Evolutionary conservation across 1,139 yeast species (phyloP).

Genomic region (Geotrichum histeridarum): DNA sequence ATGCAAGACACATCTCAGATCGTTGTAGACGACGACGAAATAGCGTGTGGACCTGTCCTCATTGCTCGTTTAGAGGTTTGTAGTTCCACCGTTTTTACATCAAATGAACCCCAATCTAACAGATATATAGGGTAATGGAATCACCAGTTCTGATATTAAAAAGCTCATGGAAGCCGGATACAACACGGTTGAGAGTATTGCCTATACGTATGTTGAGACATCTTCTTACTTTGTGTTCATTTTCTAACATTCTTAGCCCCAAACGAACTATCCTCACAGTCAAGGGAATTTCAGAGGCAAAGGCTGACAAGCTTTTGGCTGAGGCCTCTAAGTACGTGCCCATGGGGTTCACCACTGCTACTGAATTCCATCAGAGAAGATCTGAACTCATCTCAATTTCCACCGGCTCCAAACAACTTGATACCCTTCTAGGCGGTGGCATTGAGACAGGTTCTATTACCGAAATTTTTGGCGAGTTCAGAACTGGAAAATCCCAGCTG

Average conservation of each 20-base stretch:
- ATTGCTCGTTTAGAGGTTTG: slow-evolving; percentile 39
- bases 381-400: slow-evolving; percentile 87
- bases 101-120: not conserved
- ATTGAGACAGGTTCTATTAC: slow-evolving; percentile 96
- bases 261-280: slow-evolving; percentile 69
- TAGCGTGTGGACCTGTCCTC: slow-evolving; percentile 47
- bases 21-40: slow-evolving; percentile 40
- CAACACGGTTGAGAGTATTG: slow-evolving; percentile 87
- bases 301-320: slow-evolving; percentile 76
- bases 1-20: slow-evolving; percentile 8
- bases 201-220: slow-evolving; percentile 53
- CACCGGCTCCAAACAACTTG: slow-evolving; percentile 92
- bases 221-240: not conserved
- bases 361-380: slow-evolving; percentile 86
- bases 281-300: slow-evolving; percentile 92
- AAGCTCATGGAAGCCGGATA: slow-evolving; percentile 79
- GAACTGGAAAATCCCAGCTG: slow-evolving; percentile 95
- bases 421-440: slow-evolving; percentile 93
- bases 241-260: slow-evolving; percentile 40
- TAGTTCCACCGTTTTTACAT: not conserved
- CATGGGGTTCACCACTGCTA: slow-evolving; percentile 95
- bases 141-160: slow-evolving; percentile 69
- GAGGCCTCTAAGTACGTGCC: slow-evolving; percentile 90
- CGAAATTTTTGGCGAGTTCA: slow-evolving; percentile 93
- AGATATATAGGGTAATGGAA: slow-evolving; percentile 68